Conservation (phyloP, 371 early-diverging fungal genomes). For the Amoeboaphelidium protococcarum region DNA sequence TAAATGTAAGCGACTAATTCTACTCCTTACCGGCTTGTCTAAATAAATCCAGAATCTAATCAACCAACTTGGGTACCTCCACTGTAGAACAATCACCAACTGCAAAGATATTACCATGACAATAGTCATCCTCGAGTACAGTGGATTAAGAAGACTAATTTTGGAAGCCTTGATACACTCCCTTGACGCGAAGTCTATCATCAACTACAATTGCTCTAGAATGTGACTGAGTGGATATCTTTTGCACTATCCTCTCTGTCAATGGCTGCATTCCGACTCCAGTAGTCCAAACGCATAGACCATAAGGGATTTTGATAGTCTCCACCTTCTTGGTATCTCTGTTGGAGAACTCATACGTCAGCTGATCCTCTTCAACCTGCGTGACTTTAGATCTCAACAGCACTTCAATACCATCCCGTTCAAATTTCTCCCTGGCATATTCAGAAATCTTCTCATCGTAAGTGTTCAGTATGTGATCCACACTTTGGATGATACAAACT, state of each 20-base stretch:
- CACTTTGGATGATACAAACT: constrained; percentile 36
- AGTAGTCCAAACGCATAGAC: constrained; percentile 16
- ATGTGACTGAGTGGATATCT: not conserved
- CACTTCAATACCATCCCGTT: constrained; percentile 9
- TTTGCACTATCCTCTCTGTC: constrained; percentile 2
- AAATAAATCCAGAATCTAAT: not conserved
- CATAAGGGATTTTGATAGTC: constrained; percentile 8
- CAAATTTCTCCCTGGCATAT: constrained; percentile 6
- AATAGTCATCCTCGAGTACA: not conserved
- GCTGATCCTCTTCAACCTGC: constrained; percentile 8
- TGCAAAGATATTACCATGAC: constrained; percentile 7
- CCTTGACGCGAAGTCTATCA: not conserved
- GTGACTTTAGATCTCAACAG: constrained; percentile 11
- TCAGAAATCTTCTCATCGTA: constrained; percentile 7
- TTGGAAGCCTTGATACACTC: too few relatives aligned
- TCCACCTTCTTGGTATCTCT: constrained; percentile 2
- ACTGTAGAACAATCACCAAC: constrained; percentile 1
- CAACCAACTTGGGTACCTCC: not conserved
- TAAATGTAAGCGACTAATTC: not conserved
- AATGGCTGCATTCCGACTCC: constrained; percentile 16
- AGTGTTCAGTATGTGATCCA: constrained; percentile 21
- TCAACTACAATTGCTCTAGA: not conserved
- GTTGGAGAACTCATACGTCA: constrained; percentile 9
- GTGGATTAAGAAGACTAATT: too few relatives aligned
- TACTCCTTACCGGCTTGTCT: not conserved